Conservation (phyloP, 345 rosid genomes). For the Eucalyptus marginata region DNA sequence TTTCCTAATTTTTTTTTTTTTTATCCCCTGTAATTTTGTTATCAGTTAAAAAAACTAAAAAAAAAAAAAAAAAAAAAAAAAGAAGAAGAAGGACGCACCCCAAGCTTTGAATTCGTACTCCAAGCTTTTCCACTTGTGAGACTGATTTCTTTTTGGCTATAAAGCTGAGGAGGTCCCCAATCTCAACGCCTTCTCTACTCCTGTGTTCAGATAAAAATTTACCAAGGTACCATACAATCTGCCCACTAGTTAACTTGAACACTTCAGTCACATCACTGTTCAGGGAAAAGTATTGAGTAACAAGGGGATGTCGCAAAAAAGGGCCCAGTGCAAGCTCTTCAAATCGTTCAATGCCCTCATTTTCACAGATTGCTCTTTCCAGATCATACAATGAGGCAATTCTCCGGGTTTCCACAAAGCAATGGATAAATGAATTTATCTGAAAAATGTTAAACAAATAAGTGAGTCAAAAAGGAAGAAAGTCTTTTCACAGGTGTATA, state of each 20-base stretch:
- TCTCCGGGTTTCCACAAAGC: slow-evolving; percentile 60
- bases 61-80: background rate
- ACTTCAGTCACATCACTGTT: slow-evolving; percentile 23
- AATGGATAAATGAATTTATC: slow-evolving; percentile 85
- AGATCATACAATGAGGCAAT: slow-evolving; percentile 69
- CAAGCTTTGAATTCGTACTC: slow-evolving; percentile 62
- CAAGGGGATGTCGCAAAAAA: slow-evolving; percentile 50
- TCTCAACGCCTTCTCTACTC: slow-evolving; percentile 14
- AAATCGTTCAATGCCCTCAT: slow-evolving; percentile 54
- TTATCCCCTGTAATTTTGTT: background rate
- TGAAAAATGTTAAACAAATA: slow-evolving; percentile 1
- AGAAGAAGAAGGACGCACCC: slow-evolving; percentile 26
- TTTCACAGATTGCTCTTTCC: slow-evolving; percentile 59
- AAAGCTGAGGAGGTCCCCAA: slow-evolving; percentile 64
- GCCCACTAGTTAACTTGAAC: slow-evolving; percentile 47
- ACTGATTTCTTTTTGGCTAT: slow-evolving; percentile 48
- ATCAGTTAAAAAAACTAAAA: background rate
- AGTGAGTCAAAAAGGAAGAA: background rate
- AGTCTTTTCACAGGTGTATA: background rate
- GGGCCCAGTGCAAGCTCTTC: slow-evolving; percentile 74
- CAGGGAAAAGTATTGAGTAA: slow-evolving; percentile 52
- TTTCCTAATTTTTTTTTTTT: background rate
- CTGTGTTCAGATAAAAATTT: slow-evolving; percentile 20
- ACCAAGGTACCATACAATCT: slow-evolving; percentile 38
- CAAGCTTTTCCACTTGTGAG: slow-evolving; percentile 53